Base-by-base conservation (phyloP, 2,329 filamentous ascomycete genomes). In the Apiospora malaysiana region DNA sequence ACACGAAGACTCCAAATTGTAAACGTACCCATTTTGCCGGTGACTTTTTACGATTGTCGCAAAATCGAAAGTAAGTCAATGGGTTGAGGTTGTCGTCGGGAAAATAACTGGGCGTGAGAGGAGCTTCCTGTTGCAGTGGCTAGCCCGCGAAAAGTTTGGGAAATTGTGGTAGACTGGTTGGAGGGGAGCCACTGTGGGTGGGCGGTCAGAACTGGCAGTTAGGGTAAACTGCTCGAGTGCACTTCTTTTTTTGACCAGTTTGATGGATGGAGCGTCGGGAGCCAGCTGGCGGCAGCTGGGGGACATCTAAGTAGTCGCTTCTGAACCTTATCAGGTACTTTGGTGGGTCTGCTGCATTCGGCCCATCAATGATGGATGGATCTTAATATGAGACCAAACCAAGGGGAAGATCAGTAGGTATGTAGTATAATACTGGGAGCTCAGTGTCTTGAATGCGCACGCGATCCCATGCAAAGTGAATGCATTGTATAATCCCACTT, bases 11-110 rank as follows among this genome's bases (percentile, higher is more conserved):
- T 81, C 78, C 77, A 78, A 80, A 77, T 79, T 79, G 78, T 80
- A 81, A 86, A 87, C 88, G 85, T 90, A 90, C 88, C 88, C 88
- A 90, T 90, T 84, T 84, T 88, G 85, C 83, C 85, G 86, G 78
- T 81, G 81, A 80, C 81, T 81, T 76, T 75, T 77, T 74, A 75
- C 73, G 72, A 75, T 78, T 73, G 71, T 78, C 72, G 74, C 70
- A 67, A 71, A 76, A 76, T 75, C 73, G 40, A 75, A 76, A 79
- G 77, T 81, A 79, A 80, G 82, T 80, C 79, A 80, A 84, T 81
- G 81, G 75, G 72, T 76, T 73, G 67, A 49, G 42, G 67, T 79
- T 80, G 70, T 68, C 68, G 70, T 47, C 45, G 46, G 25, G 18
- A 23, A 25, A 68, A 67, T 32, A 27, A 67, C 40, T 63, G 56